Conservation (phyloP, 805 yeast genomes). For the Hyphopichia homilentoma region DNA sequence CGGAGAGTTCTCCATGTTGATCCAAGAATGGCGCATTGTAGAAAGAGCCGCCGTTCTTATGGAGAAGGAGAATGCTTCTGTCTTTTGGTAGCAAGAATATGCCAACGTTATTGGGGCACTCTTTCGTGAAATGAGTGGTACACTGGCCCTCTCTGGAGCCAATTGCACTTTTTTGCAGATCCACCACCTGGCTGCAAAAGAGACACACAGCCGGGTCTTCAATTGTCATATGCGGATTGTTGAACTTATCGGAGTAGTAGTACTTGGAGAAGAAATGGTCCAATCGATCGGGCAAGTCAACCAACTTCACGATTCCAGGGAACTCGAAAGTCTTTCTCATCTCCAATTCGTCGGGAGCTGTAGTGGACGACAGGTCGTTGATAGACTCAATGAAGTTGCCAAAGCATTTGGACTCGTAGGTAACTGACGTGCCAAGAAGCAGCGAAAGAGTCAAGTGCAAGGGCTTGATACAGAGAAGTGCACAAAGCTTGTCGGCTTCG, state of each 20-base stretch:
- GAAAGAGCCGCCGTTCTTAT: slow-evolving; percentile 80
- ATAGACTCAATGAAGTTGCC: slow-evolving; percentile 14
- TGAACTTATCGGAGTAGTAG: slow-evolving; percentile 42
- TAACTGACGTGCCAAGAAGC: slow-evolving; percentile 8
- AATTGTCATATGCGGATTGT: slow-evolving; percentile 33
- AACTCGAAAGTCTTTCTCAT: slow-evolving; percentile 42
- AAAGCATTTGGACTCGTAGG: slow-evolving; percentile 24
- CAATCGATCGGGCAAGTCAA: slow-evolving; percentile 62
- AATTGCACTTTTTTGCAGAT: slow-evolving; percentile 59
- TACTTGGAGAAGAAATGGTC: slow-evolving; percentile 65
- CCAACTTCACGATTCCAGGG: slow-evolving; percentile 62
- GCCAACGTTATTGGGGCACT: slow-evolving; percentile 66
- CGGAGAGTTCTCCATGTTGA: slow-evolving; percentile 80
- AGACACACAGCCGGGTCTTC: slow-evolving; percentile 85
- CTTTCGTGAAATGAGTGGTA: slow-evolving; percentile 60
- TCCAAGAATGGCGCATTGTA: slow-evolving; percentile 81
- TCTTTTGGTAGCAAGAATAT: slow-evolving; percentile 70
- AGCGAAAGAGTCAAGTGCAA: slow-evolving; percentile 21
- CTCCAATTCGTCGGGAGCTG: slow-evolving; percentile 7
- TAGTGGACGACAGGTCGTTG: slow-evolving; percentile 1
- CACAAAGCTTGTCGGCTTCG: slow-evolving; percentile 56
- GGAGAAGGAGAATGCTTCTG: slow-evolving; percentile 57
- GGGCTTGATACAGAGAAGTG: slow-evolving; percentile 45
- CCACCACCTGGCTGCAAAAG: slow-evolving; percentile 69
- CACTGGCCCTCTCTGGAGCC: slow-evolving; percentile 71